Base-by-base conservation (phyloP, 2,329 filamentous ascomycete species). In the Pseudogymnoascus sp. region DNA sequence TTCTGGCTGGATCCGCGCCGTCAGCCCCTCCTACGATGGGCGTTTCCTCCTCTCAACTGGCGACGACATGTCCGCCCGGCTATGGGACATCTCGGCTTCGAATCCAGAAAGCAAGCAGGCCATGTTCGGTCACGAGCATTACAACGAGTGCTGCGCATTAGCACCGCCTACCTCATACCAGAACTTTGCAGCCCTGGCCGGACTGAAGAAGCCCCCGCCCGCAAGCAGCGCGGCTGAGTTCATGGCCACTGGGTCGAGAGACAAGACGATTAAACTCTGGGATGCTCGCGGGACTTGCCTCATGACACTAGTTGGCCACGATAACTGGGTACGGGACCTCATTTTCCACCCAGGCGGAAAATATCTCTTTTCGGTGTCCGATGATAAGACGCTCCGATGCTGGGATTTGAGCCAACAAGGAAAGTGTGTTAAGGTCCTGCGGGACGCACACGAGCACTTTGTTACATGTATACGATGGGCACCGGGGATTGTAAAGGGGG, bases 361-460 rank as follows among this genome's bases (percentile, higher is more conserved):
- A 76, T 97, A 95, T 71, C 82, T 97, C 1, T 78, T 97, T 5
- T 93, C 88, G 6, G 90, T 89, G 19, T 84, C 88, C 15, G 93
- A 97, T 74, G 93, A 97, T 78, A 96, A 95, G 78, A 93, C 91
- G 4, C 81, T 97, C 65, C 83, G 93, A 63, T 97, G 93, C 78
- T 97, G 93, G 93, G 93, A 97, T 77, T 79, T 97, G 26, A 83
- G 84, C 26, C 93, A 97, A 73, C 92, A 96, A 74, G 91, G 90
- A 44, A 93, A 92, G 71, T 93, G 91, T 70, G 91, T 96, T 68
- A 93, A 93, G 76, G 87, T 86, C 0, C 78, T 97, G 15, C 81
- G 82, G 38, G 90, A 91, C 67, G 87, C 86, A 0, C 92, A 96
- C 73, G 86, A 83, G 4, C 91, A 92, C 72, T 97, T 97, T 71